A percentile compares a stretch with the other conserved stretches of the same genome.
These are phyloP conservation scores for Aureobasidium musti DNA, from an alignment of 2,329 filamentous ascomycete genomes.

Conservation along the genomic window DNA sequence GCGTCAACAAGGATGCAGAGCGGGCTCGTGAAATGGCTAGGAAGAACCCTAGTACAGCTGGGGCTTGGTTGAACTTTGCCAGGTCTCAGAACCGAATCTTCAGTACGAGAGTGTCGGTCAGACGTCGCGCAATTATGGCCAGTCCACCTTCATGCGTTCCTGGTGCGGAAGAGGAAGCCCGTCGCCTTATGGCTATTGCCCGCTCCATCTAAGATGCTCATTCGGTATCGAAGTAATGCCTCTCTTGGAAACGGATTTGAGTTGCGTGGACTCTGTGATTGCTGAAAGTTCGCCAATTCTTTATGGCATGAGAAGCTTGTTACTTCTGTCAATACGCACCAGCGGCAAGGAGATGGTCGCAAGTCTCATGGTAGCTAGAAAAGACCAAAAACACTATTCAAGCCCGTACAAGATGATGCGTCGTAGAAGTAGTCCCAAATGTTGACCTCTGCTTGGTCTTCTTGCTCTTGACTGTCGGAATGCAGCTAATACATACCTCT, in stretches of 20 bases:
- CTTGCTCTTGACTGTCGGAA: too few species aligned
- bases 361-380: not conserved
- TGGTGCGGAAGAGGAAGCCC: too few species aligned
- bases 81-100: not conserved
- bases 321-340: not conserved
- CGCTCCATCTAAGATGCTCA: not conserved
- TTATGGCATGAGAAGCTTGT: not conserved
- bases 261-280: too few species aligned
- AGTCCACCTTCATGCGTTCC: too few species aligned
- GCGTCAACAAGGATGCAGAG: not conserved
- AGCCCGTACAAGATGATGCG: not conserved
- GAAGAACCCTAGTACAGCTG: not conserved
- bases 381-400: not conserved
- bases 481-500: too few species aligned
- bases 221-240: not conserved
- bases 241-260: not conserved
- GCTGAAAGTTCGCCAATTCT: not conserved
- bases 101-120: not conserved
- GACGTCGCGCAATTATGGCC: too few species aligned
- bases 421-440: too few species aligned
- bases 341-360: not conserved
- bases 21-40: not conserved
- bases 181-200: not conserved
- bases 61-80: not conserved
- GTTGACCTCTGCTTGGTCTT: too few species aligned